phyloP scores from a whole-genome alignment of 2,329 filamentous ascomycete genomes.

The Aspergillus eucalypticola region DNA sequence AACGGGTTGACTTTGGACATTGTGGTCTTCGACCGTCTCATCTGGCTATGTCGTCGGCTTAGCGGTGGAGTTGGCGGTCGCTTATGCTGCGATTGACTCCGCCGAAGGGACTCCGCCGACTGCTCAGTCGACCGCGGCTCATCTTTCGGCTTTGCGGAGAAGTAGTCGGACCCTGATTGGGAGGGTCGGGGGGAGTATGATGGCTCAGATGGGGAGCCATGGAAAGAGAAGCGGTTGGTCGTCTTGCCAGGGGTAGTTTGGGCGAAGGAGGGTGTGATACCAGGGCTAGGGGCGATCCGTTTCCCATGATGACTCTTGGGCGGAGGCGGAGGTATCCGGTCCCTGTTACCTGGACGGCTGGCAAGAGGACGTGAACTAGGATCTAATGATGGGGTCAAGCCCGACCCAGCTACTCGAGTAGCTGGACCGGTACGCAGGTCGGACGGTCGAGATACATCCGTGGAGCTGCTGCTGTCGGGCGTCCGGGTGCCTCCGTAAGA shows the following conservation, averaged over 20 bases:
- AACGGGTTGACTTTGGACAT: slow-evolving; percentile 34
- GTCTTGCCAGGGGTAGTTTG: slow-evolving; percentile 28
- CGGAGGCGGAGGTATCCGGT: slow-evolving; percentile 67
- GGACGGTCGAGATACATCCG: slow-evolving; percentile 51
- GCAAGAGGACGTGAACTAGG: slow-evolving; percentile 42
- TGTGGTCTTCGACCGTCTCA: slow-evolving; percentile 39
- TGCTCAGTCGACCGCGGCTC: slow-evolving; percentile 15
- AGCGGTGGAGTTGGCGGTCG: slow-evolving; percentile 52
- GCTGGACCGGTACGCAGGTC: slow-evolving; percentile 50
- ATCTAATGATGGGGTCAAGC: slow-evolving; percentile 58
- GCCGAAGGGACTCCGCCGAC: slow-evolving; percentile 28
- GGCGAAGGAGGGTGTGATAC: slow-evolving; percentile 26
- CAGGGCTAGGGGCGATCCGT: slow-evolving; percentile 57
- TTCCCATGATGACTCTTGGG: slow-evolving; percentile 79
- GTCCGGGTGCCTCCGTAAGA: slow-evolving; percentile 18
- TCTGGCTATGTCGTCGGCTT: slow-evolving; percentile 51
- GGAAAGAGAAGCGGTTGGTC: slow-evolving; percentile 28
- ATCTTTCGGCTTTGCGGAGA: slow-evolving; percentile 16
- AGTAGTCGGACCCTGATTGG: slow-evolving; percentile 51
- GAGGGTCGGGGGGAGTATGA: slow-evolving; percentile 47
- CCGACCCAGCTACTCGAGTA: slow-evolving; percentile 58
- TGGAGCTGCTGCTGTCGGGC: slow-evolving; percentile 51
- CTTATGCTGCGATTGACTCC: slow-evolving; percentile 39
- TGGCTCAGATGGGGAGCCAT: slow-evolving; percentile 26
- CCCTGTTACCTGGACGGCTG: slow-evolving; percentile 43